Evolutionary conservation across 1,284 basidiomycete species (phyloP).

Genomic region (Athelia psychrophila): DNA sequence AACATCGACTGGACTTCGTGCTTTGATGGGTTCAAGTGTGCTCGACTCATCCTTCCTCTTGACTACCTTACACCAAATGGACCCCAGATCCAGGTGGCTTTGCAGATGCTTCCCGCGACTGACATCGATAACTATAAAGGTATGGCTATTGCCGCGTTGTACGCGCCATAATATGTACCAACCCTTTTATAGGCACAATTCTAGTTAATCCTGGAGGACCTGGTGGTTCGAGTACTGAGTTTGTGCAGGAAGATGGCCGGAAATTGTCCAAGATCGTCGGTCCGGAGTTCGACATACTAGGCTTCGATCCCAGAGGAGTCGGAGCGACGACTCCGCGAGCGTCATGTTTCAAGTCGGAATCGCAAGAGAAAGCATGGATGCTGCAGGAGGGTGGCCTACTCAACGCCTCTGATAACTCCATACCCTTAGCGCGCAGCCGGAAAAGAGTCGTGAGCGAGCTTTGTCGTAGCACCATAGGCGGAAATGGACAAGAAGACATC

Average conservation of each 20-base stretch:
- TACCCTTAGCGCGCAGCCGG: neutral
- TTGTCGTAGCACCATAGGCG: neutral
- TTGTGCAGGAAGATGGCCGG: neutral
- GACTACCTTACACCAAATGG: neutral
- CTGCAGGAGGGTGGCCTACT: neutral
- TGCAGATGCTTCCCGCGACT: neutral
- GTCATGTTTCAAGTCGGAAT: neutral
- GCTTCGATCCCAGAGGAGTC: slow-evolving; percentile 42
- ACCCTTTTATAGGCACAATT: neutral
- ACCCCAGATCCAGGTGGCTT: neutral
- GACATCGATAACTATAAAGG: neutral
- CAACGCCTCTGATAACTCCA: neutral
- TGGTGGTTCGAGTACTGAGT: neutral
- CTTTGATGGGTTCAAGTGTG: neutral
- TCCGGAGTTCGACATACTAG: slow-evolving; percentile 35
- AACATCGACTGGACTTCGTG: neutral
- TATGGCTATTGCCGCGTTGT: neutral
- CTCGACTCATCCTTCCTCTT: neutral
- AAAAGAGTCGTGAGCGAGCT: neutral
- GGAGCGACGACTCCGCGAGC: slow-evolving; percentile 21
- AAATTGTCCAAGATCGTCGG: slow-evolving; percentile 19
- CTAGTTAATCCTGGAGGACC: neutral
- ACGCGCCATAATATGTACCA: neutral
- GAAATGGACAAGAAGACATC: neutral
- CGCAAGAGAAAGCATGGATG: neutral